Base-by-base conservation (phyloP, 495 filamentous ascomycete species). In the Jackrogersella multiformis region DNA sequence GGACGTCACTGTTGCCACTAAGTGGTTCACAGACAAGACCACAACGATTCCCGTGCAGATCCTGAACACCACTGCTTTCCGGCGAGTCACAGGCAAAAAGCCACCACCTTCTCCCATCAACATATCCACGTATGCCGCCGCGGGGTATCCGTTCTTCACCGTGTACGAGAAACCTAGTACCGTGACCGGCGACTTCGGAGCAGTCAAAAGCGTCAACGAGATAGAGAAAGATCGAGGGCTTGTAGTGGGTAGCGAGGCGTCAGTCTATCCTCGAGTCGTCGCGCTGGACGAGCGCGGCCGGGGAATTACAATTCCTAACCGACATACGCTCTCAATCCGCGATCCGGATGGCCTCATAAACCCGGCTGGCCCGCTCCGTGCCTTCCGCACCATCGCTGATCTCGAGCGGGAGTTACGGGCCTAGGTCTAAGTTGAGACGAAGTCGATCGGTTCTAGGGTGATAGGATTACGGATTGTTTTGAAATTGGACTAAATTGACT, bases 41-140 rank as follows among this genome's bases (percentile, higher is more conserved):
- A 73, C 74, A 4, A 46, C 75, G 5, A 73, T 83, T 58, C 79
- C 82, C 16, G 70, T 85, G 0, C 79, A 83, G 34, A 73, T 81
- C 34, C 57, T 85, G 39, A 76, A 82, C 61, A 69, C 61, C 4
- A 45, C 52, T 0, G 39, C 15, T 10, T 80, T 80, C 61, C 55
- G 71, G 36, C 28, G 56, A 5, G 73, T 82, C 35, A 84, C 79
- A 0, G 76, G 78, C 0, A 42, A 56, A 9, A 6, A 48, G 0
- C 61, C 74, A 2, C 78, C 82, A 9, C 16, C 30, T 9, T 74
- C 73, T 16, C 80, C 83, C 0, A 69, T 83, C 42, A 65, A 63
- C 6, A 74, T 73, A 5, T 20, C 62, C 10, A 70, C 62, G 0
- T 85, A 84, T 35, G 70, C 71, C 15, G 23, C 56, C 0, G 28